Percentiles rank a stretch among this genome's conserved stretches.
Conservation (phyloP, 768 basidiomycete species). For the Stropharia rugosoannulata region DNA sequence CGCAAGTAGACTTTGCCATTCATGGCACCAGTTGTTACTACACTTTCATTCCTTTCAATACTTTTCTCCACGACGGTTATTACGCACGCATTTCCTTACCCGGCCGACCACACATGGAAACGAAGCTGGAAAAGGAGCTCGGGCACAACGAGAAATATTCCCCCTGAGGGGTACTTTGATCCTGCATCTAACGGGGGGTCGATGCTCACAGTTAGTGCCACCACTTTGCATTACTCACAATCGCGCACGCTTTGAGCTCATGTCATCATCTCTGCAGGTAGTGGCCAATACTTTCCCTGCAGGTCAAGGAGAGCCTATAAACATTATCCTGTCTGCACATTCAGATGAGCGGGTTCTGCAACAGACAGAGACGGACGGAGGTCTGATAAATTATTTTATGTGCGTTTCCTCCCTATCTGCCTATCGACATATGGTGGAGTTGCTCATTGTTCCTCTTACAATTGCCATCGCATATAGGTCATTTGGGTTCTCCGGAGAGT, state of each 20-base stretch:
- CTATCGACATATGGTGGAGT: neutral
- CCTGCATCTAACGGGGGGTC: constrained; percentile 59
- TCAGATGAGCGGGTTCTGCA: constrained; percentile 72
- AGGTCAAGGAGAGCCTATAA: constrained; percentile 86
- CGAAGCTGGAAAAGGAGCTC: constrained; percentile 7
- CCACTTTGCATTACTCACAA: neutral
- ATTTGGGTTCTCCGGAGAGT: constrained; percentile 73
- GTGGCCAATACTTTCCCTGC: constrained; percentile 58
- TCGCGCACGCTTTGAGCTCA: neutral
- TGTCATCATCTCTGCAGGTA: constrained; percentile 32
- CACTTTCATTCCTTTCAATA: constrained; percentile 18
- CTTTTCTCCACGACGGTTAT: constrained; percentile 17
- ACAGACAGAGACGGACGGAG: constrained; percentile 60
- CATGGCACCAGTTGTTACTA: constrained; percentile 17
- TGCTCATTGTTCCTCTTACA: neutral
- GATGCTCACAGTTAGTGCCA: constrained; percentile 64
- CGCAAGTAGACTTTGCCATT: neutral
- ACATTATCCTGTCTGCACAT: constrained; percentile 73
- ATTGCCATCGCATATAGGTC: constrained; percentile 40
- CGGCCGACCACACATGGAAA: constrained; percentile 12
- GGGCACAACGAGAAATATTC: constrained; percentile 33
- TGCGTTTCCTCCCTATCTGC: constrained; percentile 35
- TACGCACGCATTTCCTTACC: constrained; percentile 12
- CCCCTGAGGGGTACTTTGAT: constrained; percentile 58
- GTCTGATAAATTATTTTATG: constrained; percentile 81